A percentile compares a stretch with the other conserved stretches of the same genome.
Conservation (phyloP, 352 stramenopile species). For the Blastocystis sp. region DNA sequence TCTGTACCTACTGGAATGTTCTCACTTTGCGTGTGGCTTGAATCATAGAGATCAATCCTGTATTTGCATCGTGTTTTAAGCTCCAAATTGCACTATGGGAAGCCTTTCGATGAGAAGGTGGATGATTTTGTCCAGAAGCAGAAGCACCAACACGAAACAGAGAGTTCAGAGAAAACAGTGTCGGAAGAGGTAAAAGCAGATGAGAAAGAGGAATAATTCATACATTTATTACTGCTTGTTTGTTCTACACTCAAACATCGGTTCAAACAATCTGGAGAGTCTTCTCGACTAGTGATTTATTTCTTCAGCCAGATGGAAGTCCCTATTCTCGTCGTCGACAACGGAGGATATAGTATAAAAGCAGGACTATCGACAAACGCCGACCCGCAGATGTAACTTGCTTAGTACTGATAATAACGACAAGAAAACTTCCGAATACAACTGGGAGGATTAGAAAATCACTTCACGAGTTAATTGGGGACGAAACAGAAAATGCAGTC, state of each 20-base stretch:
- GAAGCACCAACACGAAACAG: not conserved
- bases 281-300: not conserved
- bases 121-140: not conserved
- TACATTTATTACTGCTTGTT: not conserved
- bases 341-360: constrained; percentile 37
- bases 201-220: not conserved
- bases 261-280: too few relatives aligned
- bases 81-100: not conserved
- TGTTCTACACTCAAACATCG: not conserved
- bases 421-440: constrained; percentile 8
- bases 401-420: not conserved
- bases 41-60: constrained; percentile 28
- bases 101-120: constrained; percentile 27
- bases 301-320: not conserved
- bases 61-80: not conserved
- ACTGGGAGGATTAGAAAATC: constrained; percentile 49
- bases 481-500: constrained; percentile 26
- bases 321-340: constrained; percentile 18
- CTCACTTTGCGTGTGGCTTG: not conserved
- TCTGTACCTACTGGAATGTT: constrained; percentile 17
- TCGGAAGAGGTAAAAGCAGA: not conserved
- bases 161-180: not conserved
- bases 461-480: constrained; percentile 28
- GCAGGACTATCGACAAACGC: not conserved
- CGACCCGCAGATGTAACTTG: not conserved